A percentile compares a stretch with the other conserved stretches of the same genome.
These are phyloP conservation scores for Metschnikowia kunwiensis DNA, from an alignment of 805 yeast species.

Conservation along the genomic window DNA sequence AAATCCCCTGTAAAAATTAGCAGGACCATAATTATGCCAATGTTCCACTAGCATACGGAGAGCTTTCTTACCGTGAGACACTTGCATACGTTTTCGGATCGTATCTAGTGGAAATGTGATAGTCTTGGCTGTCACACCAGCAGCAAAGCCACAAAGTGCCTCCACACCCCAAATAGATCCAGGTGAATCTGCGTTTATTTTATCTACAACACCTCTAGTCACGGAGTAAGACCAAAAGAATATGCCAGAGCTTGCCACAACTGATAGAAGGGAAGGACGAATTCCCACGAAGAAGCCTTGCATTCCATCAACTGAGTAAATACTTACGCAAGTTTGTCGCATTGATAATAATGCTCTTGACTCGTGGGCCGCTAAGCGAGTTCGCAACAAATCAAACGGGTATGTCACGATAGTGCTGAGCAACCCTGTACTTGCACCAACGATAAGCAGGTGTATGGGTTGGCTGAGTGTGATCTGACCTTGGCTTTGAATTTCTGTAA, in stretches of 20 bases:
- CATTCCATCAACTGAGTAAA: conserved; percentile 34
- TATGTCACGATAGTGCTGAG: conserved; percentile 72
- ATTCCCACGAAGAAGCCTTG: conserved; percentile 51
- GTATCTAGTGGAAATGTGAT: conserved; percentile 85
- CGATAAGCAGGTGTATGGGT: conserved; percentile 45
- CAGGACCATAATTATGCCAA: conserved; percentile 52
- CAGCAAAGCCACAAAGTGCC: conserved; percentile 64
- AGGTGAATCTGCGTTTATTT: conserved; percentile 16
- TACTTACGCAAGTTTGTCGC: conserved; percentile 22
- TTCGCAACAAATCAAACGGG: conserved; percentile 87
- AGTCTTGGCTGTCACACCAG: conserved; percentile 74
- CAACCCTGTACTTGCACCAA: conserved; percentile 79
- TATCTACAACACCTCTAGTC: conserved; percentile 36
- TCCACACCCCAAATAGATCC: conserved; percentile 40
- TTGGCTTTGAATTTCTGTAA: conserved; percentile 31
- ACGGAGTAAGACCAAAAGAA: conserved; percentile 69
- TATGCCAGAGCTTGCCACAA: conserved; percentile 69
- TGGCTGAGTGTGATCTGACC: conserved; percentile 26
- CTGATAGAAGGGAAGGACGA: conserved; percentile 52
- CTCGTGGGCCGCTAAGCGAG: conserved; percentile 73
- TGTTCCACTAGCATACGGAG: conserved; percentile 36
- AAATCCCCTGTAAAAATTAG: conserved; percentile 74
- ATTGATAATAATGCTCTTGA: conserved; percentile 37
- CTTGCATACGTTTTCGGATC: conserved; percentile 72
- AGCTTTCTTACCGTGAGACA: conserved; percentile 31